Conservation (phyloP, 768 basidiomycete species). For the Calvatia gigantea region DNA sequence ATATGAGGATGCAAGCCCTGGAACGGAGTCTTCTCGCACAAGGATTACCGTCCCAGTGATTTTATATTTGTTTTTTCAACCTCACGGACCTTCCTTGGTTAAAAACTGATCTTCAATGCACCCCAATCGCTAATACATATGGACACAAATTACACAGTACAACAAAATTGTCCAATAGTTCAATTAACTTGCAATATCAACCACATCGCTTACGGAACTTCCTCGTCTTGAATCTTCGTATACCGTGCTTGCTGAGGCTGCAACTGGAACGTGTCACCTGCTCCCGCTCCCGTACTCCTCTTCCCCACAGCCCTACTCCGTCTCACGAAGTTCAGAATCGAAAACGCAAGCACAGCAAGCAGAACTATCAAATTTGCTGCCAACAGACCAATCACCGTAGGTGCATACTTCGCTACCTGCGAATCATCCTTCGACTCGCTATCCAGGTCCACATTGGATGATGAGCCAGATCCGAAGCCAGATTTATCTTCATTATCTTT, state of each 20-base stretch:
- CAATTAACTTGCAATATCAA: too few species aligned
- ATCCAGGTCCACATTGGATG: not conserved
- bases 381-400: slow-evolving; percentile 3
- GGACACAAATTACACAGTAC: too few species aligned
- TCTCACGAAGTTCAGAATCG: not conserved
- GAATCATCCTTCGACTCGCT: not conserved
- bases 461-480: not conserved
- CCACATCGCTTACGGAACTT: too few species aligned
- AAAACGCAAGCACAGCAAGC: slow-evolving; percentile 1
- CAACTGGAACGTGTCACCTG: too few species aligned
- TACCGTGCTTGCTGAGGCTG: not conserved
- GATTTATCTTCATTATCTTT: not conserved
- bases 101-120: too few species aligned
- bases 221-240: not conserved
- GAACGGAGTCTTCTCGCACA: slow-evolving; percentile 21
- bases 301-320: not conserved
- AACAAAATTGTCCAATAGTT: too few species aligned
- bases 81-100: too few species aligned
- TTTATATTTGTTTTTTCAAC: too few species aligned
- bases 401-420: not conserved
- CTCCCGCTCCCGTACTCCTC: not conserved
- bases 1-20: slow-evolving; percentile 20
- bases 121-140: too few species aligned
- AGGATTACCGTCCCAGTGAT: not conserved
- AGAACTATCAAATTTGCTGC: slow-evolving; percentile 3